Base-by-base conservation (phyloP, 2,329 filamentous ascomycete genomes). In the Verruconis gallopava region DNA sequence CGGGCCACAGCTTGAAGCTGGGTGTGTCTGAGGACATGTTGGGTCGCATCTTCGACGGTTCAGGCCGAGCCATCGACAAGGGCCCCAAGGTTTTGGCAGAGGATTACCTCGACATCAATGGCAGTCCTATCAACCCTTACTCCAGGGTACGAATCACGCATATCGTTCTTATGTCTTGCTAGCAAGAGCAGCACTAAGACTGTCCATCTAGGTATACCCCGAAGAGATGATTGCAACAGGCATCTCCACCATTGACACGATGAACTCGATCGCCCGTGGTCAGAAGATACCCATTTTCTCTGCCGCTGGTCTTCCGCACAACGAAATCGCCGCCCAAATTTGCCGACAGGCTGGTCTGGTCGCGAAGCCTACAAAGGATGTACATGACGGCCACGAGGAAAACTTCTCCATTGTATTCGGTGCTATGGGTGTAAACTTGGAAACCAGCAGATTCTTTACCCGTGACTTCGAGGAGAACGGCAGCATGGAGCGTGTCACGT, bases 281-380 rank as follows among this genome's bases (percentile, higher is more conserved):
- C 91, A 98, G 65, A 98, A 98, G 75, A 98, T 98, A 51, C 91
- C 93, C 54, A 98, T 98, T 57, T 98, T 98, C 77, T 98, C 91
- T 19, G 86, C 91, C 42, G 80, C 91, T 47, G 91, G 91, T 86
- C 77, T 98, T 46, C 93, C 93, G 30, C 93, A 98, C 70, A 98
- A 98, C 69, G 91, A 98, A 72, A 96, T 98, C 57, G 93, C 93
- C 45, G 93, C 91, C 37, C 88, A 95, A 68, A 98, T 98, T 66
- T 95, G 88, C 72, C 80, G 93, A 67, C 91, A 98, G 66, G 91
- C 91, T 53, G 78, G 89, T 65, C 69, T 98, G 60, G 93, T 96
- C 50, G 79, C 86, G 53, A 85, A 71, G 73, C 86, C 86, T 25
- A 93, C 85, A 62, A 98, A 98, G 76, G 88, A 82, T 50, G 79